These are phyloP conservation scores for Trichoderma gracile DNA, from an alignment of 2,329 filamentous ascomycete genomes.

Conservation along the genomic window DNA sequence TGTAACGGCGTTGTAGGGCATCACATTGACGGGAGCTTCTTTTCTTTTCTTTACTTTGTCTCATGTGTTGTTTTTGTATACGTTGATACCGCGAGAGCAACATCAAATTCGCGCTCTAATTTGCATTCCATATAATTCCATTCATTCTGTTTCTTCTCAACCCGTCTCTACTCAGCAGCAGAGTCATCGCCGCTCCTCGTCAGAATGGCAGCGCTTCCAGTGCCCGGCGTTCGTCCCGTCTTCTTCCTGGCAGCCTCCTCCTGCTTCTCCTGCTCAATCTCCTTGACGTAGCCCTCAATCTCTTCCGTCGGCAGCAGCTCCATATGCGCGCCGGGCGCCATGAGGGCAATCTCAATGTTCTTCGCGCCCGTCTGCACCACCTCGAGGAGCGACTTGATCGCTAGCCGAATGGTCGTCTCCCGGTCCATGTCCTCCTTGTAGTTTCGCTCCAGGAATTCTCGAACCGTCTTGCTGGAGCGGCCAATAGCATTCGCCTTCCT, in stretches of 20 bases:
- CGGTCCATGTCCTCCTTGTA: conserved; percentile 98
- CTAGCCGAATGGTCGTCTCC: conserved; percentile 92
- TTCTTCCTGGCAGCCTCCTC: conserved; percentile 98
- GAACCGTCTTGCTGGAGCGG: conserved; percentile 96
- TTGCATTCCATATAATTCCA: conserved; percentile 31
- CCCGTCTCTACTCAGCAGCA: conserved; percentile 40
- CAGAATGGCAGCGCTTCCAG: conserved; percentile 70
- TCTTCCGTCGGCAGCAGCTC: conserved; percentile 95
- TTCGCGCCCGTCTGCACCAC: conserved; percentile 98
- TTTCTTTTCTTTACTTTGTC: background rate
- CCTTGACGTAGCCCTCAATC: conserved; percentile 97
- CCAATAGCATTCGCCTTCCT: conserved; percentile 99
- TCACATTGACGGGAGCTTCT: conserved; percentile 12
- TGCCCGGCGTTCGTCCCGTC: conserved; percentile 71
- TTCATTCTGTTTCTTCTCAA: conserved; percentile 9
- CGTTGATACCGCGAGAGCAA: conserved; percentile 39
- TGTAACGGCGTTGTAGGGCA: conserved; percentile 36
- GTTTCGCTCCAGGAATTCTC: conserved; percentile 97
- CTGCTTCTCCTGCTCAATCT: conserved; percentile 98
- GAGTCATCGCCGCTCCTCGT: conserved; percentile 58
- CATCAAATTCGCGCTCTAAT: conserved; percentile 35
- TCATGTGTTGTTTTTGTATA: conserved; percentile 34
- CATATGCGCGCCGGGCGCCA: conserved; percentile 87
- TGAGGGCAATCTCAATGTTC: conserved; percentile 99
- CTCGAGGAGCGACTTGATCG: conserved; percentile 96